Conservation (phyloP, 2,329 filamentous ascomycete species). For the Fusarium anthophilum region DNA sequence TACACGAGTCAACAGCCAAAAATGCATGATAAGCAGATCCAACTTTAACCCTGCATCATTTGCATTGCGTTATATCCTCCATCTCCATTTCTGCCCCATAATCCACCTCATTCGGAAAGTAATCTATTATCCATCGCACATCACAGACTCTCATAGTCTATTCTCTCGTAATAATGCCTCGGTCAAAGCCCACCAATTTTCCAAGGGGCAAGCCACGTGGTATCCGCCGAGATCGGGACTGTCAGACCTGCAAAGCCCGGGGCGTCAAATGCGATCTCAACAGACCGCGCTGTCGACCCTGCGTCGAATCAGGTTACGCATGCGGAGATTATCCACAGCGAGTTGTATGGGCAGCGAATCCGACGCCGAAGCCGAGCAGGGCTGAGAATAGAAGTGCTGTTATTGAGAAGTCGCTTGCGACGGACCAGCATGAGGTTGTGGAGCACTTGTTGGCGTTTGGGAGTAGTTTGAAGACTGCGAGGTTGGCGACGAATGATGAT, state of each 20-base stretch:
- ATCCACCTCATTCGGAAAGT: constrained; percentile 6
- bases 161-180: neutral
- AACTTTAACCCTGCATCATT: neutral
- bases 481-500: neutral
- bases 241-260: constrained; percentile 38
- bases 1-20: neutral
- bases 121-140: neutral
- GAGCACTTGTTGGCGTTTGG: constrained; percentile 37
- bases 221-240: constrained; percentile 44
- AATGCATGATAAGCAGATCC: neutral
- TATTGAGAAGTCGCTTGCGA: neutral
- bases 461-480: constrained; percentile 36
- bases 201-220: constrained; percentile 42
- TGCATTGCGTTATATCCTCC: neutral
- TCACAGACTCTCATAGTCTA: accelerated
- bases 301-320: constrained; percentile 40
- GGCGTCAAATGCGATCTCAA: constrained; percentile 45
- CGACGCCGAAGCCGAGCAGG: neutral
- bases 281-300: constrained; percentile 40
- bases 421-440: constrained; percentile 6
- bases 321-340: constrained; percentile 47
- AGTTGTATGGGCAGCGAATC: constrained; percentile 43
- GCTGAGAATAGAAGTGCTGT: neutral
- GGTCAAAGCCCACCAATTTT: neutral
- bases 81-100: neutral